Base-by-base conservation (phyloP, 2,329 filamentous ascomycete species). In the Hymenoscyphus albidus region DNA sequence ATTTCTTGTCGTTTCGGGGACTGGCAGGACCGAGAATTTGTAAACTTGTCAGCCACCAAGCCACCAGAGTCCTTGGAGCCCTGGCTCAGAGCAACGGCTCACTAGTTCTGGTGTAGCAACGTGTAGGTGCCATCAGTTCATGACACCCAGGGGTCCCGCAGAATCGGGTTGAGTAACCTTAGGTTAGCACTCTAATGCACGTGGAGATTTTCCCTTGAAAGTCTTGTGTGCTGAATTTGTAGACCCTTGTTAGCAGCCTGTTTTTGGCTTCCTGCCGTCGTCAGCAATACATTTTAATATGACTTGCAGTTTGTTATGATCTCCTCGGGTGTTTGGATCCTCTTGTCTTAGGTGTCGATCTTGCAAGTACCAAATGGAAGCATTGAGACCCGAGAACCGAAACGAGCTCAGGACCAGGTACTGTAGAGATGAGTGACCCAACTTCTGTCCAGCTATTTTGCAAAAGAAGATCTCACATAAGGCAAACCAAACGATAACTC, bases 241-340 rank as follows among this genome's bases (percentile, higher is more conserved):
- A 27, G 10, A 54, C 22, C 48, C n/a, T 22, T 13, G 18, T 0
- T 54, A 13, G 18, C 18, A 18, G 22, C 22, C 48, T 27, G 5
- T 22, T 22, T 27, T 27, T 54, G 48, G 48, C 18, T 18, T 27
- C 9, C 22, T 22, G 48, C 48, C 18, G 22, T 54, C 48, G 48
- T 54, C 48, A 27, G 48, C 48, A 54, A 27, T 54, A 54, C 13
- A 27, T 13, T 54, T 27, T 54, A 27, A 54, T 54, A 54, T 54
- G 18, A 51, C 44, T 51, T 51, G 44, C 44, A 51, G 22, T 22
- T 13, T 27, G 48, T 54, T 54, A 54, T 54, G 48, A 27, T 54
- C 48, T 27, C 18, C 48, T 54, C 48, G 48, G 48, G 48, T 54
- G 48, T 54, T 54, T 27, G 48, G 48, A 54, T 54, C 48, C 48